phyloP scores from a whole-genome alignment of 1,284 basidiomycete genomes.

The Ustilago crameri region DNA sequence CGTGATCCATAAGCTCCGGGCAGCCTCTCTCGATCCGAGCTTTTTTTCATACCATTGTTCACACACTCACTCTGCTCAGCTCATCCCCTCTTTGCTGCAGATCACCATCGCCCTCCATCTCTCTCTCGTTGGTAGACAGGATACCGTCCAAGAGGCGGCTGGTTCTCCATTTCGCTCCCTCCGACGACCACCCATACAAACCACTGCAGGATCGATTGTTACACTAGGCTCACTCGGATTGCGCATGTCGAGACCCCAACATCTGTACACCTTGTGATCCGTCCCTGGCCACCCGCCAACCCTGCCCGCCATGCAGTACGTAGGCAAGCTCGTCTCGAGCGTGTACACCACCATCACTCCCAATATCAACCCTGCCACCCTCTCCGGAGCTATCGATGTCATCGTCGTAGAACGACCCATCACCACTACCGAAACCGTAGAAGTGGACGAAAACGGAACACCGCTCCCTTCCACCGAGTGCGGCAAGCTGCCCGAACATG shows the following conservation, averaged over 20 bases:
- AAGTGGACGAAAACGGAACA: conserved; percentile 35
- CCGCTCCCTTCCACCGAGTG: conserved; percentile 17
- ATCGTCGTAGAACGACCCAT: conserved; percentile 71
- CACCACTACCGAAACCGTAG: conserved; percentile 71
- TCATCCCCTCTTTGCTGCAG: no score
- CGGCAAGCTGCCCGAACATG: conserved; percentile 17
- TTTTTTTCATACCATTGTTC: no score
- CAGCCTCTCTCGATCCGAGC: no score
- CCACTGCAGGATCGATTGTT: no score
- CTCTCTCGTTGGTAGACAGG: no score
- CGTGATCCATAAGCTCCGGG: no score
- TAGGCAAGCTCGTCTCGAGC: conserved; percentile 65
- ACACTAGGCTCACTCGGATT: no score
- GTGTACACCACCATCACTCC: conserved; percentile 69
- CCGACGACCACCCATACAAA: not conserved
- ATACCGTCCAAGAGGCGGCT: no score
- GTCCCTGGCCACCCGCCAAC: not conserved
- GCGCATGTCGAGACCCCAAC: not conserved
- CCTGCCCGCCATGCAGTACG: conserved; percentile 63
- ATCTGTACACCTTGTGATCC: not conserved
- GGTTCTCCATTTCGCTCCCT: not conserved
- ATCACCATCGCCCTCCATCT: no score
- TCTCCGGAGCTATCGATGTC: conserved; percentile 68
- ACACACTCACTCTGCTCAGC: no score
- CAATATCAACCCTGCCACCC: conserved; percentile 67